These are phyloP conservation scores for Raddia guianensis DNA, from an alignment of 176 grass and related monocot genomes.

Conservation along the genomic window DNA sequence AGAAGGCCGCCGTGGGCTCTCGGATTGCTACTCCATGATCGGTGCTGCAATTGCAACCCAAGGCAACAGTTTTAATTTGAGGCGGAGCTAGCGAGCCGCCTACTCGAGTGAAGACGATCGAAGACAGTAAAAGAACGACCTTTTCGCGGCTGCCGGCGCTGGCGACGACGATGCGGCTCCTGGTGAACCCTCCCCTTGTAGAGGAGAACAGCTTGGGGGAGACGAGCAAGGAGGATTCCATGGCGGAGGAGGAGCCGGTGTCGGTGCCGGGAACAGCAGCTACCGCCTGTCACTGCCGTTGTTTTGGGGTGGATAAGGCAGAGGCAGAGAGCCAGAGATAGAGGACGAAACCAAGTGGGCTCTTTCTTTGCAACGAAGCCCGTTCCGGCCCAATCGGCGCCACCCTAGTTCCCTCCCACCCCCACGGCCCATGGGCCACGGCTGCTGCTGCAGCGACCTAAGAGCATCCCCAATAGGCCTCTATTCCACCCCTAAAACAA, in stretches of 20 bases:
- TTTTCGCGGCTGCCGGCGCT: background rate
- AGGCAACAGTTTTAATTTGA: background rate
- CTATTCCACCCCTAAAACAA: too few species aligned
- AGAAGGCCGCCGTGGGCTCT: background rate
- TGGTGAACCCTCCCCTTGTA: background rate
- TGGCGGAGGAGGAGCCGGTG: background rate
- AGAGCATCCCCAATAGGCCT: too few species aligned
- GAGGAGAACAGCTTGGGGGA: conserved; percentile 15
- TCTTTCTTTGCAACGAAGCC: background rate
- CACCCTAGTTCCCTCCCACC: too few species aligned
- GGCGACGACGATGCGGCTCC: background rate
- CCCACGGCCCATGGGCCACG: too few species aligned
- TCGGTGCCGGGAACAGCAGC: background rate
- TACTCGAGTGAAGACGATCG: background rate
- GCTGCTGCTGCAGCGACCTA: too few species aligned
- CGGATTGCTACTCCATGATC: background rate
- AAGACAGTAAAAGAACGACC: background rate
- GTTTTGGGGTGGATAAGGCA: conserved; percentile 20
- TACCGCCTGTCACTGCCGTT: background rate
- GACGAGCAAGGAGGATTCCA: conserved; percentile 42
- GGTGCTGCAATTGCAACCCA: background rate
- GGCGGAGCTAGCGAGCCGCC: background rate
- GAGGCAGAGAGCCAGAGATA: background rate
- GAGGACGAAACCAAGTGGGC: background rate
- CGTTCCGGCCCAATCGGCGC: too few species aligned